These are phyloP conservation scores for Panaeolus papilionaceus DNA, from an alignment of 768 basidiomycete species.

Conservation along the genomic window DNA sequence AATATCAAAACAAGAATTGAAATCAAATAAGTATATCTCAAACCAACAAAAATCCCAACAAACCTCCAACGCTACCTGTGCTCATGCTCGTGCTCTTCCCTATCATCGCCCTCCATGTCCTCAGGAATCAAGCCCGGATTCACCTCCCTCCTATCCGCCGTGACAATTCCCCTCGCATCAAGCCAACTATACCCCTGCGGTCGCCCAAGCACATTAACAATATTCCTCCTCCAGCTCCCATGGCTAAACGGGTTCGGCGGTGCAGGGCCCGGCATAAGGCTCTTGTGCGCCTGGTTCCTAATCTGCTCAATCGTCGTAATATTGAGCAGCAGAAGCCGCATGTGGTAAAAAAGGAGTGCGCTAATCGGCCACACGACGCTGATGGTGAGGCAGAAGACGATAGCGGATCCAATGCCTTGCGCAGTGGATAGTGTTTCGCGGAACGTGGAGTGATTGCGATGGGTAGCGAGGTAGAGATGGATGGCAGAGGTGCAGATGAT, in stretches of 20 bases:
- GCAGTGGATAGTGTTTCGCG: slow-evolving; percentile 45
- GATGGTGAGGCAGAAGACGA: slow-evolving; percentile 77
- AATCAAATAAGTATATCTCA: slow-evolving; percentile 9
- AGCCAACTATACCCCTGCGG: slow-evolving; percentile 86
- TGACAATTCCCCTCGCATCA: slow-evolving; percentile 60
- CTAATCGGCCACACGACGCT: slow-evolving; percentile 83
- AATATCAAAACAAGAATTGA: not conserved
- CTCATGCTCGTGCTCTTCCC: slow-evolving; percentile 20
- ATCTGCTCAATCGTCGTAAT: slow-evolving; percentile 98
- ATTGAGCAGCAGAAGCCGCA: slow-evolving; percentile 84
- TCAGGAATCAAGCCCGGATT: slow-evolving; percentile 64
- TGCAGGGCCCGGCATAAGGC: slow-evolving; percentile 63
- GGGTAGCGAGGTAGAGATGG: slow-evolving; percentile 76
- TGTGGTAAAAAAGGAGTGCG: slow-evolving; percentile 83
- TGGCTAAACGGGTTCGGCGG: slow-evolving; percentile 91
- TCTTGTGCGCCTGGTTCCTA: slow-evolving; percentile 83
- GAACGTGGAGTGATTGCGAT: slow-evolving; percentile 51
- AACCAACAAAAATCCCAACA: not conserved
- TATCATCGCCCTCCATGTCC: slow-evolving; percentile 15
- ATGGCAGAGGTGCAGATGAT: slow-evolving; percentile 85
- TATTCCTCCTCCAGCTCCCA: slow-evolving; percentile 75
- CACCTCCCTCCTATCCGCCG: slow-evolving; percentile 74
- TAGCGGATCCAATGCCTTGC: slow-evolving; percentile 76
- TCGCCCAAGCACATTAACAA: slow-evolving; percentile 78
- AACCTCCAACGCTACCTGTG: slow-evolving; percentile 19